Percentiles rank a stretch among this genome's conserved stretches.
These are phyloP conservation scores for Puccinia horiana DNA, from an alignment of 1,284 basidiomycete species.

Conservation along the genomic window DNA sequence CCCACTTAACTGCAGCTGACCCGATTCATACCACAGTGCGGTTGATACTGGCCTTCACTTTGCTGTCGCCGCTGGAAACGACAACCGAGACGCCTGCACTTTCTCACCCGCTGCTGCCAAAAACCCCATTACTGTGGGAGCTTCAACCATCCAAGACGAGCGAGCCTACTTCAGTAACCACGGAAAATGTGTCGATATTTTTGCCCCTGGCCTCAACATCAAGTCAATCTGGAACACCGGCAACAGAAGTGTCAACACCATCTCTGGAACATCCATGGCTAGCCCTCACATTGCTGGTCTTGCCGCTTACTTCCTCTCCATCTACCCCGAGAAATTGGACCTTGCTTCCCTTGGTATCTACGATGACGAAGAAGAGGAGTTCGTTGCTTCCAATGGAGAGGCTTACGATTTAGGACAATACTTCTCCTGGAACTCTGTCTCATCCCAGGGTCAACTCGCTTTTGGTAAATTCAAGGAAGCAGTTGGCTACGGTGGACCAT, in stretches of 20 bases:
- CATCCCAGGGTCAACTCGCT: slow-evolving; percentile 50
- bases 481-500: slow-evolving; percentile 53
- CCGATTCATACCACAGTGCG: neutral
- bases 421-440: slow-evolving; percentile 54
- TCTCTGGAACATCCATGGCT: slow-evolving; percentile 69
- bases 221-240: slow-evolving; percentile 73
- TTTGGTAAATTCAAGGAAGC: slow-evolving; percentile 50
- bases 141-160: slow-evolving; percentile 75
- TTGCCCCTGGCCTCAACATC: slow-evolving; percentile 71
- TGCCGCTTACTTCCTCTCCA: slow-evolving; percentile 78
- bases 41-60: slow-evolving; percentile 53
- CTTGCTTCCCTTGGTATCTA: slow-evolving; percentile 54
- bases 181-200: slow-evolving; percentile 67
- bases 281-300: slow-evolving; percentile 68
- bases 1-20: neutral
- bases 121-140: slow-evolving; percentile 81
- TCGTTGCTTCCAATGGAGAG: slow-evolving; percentile 24
- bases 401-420: slow-evolving; percentile 54
- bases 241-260: slow-evolving; percentile 66
- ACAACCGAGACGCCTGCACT: slow-evolving; percentile 73
- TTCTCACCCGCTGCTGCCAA: slow-evolving; percentile 77
- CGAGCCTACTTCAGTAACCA: slow-evolving; percentile 76
- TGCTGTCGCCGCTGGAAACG: slow-evolving; percentile 60
- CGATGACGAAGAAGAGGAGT: slow-evolving; percentile 50
- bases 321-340: slow-evolving; percentile 57